Conservation (phyloP, 805 yeast species). For the Candida oleophila region DNA sequence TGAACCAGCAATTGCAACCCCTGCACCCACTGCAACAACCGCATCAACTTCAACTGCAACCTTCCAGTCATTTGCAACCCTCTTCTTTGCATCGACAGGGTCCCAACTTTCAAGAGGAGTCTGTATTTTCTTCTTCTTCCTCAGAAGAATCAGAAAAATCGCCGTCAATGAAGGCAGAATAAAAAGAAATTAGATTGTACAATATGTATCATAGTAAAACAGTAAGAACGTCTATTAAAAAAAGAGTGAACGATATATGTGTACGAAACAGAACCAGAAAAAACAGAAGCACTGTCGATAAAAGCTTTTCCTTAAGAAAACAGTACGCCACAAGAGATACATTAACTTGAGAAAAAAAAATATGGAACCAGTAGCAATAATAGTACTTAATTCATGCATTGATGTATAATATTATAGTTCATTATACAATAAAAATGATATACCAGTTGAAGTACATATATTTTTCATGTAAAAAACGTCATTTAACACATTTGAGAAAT, state of each 20-base stretch:
- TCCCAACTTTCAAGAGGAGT: background rate
- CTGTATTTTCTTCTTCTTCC: background rate
- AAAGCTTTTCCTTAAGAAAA: too few species aligned
- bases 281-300: too few species aligned
- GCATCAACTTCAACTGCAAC: constrained; percentile 5
- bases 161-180: background rate
- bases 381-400: too few species aligned
- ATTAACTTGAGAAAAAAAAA: too few species aligned
- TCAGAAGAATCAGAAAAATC: constrained; percentile 1
- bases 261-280: background rate
- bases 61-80: constrained; percentile 2
- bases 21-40: constrained; percentile 5
- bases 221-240: background rate
- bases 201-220: constrained; percentile 2
- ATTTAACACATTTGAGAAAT: background rate
- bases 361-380: too few species aligned
- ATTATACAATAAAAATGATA: too few species aligned
- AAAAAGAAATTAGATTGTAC: background rate
- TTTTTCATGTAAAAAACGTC: background rate
- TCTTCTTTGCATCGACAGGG: background rate
- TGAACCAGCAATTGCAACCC: constrained; percentile 8
- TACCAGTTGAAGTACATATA: too few species aligned
- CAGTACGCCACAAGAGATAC: too few species aligned
- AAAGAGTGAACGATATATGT: background rate
- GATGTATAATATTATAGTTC: too few species aligned